Evolutionary conservation across 768 basidiomycete genomes (phyloP), one percentile per base, ranked within the genome.

Genomic region (Favolaschia claudopus): DNA sequence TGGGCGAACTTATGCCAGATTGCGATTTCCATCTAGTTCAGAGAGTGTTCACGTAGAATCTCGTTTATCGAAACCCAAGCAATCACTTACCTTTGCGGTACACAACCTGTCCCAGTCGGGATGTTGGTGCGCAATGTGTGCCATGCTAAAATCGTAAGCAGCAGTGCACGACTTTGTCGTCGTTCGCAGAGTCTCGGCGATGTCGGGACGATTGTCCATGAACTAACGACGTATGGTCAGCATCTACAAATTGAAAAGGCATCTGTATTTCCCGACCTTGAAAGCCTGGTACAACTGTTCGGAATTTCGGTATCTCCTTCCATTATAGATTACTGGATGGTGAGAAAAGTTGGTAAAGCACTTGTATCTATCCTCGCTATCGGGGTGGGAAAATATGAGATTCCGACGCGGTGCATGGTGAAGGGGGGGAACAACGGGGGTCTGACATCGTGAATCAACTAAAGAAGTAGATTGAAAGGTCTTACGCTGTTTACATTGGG

Each of bases 211-310:
- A 33, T 24, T 31, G 33, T 45, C 55, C 29, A 60, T 40, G 28
- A 34, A 42, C 40, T 60, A 10, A 9, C 13, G 33, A n/a, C 45
- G 13, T 20, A 13, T 1, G 28, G 45, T 15, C 1, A 17, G 24
- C 42, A 36, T 34, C 3, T 0, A n/a, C 31, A 9, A 55, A 38
- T 2, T 22, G 24, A 19, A 39, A 42, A 43, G n/a, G n/a, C n/a
- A n/a, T n/a, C n/a, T n/a, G n/a, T n/a, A n/a, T 25, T 33, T 22
- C 14, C 63, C 5, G 34, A 79, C 80, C 68, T 82, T 84, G 67
- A 82, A 67, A 19, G 82, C 74, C n/a, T 82, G 80, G 47, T 79
- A 82, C 38, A 83, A 62, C 59, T 82, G 82, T 59, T 82, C 81
- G 44, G 77, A 77, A 10, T 81, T 82, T 1, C 77, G 77, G 56